phyloP scores from a whole-genome alignment of 306 rosid species.

The Inga laurina region DNA sequence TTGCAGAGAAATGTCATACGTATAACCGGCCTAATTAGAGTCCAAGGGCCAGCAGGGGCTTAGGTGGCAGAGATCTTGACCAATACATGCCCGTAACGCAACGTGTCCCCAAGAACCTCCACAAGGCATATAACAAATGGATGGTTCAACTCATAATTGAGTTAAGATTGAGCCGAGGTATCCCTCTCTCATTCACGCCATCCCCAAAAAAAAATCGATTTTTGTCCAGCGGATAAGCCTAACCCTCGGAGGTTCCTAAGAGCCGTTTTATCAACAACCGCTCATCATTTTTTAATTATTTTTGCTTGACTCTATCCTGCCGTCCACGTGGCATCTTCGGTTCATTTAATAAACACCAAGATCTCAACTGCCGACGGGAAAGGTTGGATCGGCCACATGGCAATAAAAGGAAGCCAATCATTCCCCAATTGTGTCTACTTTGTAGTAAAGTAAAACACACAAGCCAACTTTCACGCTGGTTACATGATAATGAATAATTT shows the following conservation, averaged over 20 bases:
- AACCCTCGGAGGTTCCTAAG: conserved; percentile 22
- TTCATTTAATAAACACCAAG: neutral
- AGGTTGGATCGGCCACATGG: neutral
- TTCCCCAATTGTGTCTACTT: neutral
- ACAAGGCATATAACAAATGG: neutral
- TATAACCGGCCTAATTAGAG: neutral
- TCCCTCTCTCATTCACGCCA: neutral
- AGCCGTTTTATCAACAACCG: conserved; percentile 7
- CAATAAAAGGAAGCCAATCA: neutral
- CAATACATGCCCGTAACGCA: neutral
- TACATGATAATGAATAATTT: neutral
- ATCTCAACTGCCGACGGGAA: neutral
- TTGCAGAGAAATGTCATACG: too few species aligned
- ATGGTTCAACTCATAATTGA: neutral
- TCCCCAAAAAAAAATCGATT: neutral
- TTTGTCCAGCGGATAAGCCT: neutral
- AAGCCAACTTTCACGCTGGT: neutral
- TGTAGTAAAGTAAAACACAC: neutral
- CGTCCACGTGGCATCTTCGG: conserved; percentile 15
- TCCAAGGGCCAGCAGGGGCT: neutral
- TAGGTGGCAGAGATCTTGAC: neutral
- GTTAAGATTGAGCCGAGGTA: neutral
- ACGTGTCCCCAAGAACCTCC: neutral
- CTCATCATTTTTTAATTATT: neutral
- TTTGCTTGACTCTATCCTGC: neutral